These are phyloP conservation scores for Funneliformis geosporum DNA, from an alignment of 192 early-diverging fungal species.

Conservation along the genomic window DNA sequence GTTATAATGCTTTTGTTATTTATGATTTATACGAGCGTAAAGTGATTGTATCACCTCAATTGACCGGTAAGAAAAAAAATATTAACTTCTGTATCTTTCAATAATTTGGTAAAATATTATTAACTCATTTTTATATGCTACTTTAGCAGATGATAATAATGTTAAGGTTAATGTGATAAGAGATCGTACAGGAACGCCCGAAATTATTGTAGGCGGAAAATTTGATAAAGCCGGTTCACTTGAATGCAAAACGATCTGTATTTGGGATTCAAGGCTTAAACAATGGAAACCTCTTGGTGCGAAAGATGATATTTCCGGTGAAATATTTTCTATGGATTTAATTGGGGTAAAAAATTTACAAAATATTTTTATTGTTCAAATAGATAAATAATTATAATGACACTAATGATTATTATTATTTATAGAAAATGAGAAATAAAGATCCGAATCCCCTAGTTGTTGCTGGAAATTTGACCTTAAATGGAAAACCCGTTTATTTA, in stretches of 20 bases:
- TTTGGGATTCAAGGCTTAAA: constrained; percentile 27
- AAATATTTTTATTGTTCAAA: background rate
- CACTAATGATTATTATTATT: background rate
- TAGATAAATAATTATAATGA: background rate
- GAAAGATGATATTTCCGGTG: constrained; percentile 34
- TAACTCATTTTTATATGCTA: background rate
- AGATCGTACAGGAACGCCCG: constrained; percentile 32
- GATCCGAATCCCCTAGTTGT: constrained; percentile 27
- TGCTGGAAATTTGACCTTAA: constrained; percentile 46
- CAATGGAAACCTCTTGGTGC: constrained; percentile 33
- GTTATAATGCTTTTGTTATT: constrained; percentile 49
- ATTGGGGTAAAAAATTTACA: constrained; percentile 9
- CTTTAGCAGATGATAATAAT: constrained; percentile 13
- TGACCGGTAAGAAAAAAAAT: constrained; percentile 34
- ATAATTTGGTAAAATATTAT: no score
- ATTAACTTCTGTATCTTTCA: no score
- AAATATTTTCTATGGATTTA: constrained; percentile 40
- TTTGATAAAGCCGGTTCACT: constrained; percentile 52
- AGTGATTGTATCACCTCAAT: constrained; percentile 15
- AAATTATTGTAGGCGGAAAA: constrained; percentile 53
- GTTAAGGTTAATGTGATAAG: constrained; percentile 31
- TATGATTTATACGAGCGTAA: constrained; percentile 49
- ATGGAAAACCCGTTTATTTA: constrained; percentile 42
- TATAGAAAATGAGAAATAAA: background rate
- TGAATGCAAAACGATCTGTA: constrained; percentile 32